Evolutionary conservation across 2,329 filamentous ascomycete genomes (phyloP).

Genomic region (Alternaria triticimaculans): DNA sequence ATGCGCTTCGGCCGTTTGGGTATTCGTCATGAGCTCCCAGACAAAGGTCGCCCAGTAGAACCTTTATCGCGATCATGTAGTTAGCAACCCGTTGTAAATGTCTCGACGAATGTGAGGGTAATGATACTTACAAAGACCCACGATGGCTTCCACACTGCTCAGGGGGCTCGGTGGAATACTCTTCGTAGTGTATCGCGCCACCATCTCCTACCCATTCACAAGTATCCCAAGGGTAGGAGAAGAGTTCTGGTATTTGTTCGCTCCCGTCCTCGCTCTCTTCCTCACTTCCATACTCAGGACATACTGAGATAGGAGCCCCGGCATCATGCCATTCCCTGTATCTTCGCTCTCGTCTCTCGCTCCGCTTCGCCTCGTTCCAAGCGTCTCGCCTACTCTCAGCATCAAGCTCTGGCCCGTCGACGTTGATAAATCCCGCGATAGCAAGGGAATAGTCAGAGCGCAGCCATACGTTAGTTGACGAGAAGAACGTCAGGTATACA

Average conservation of each 20-base stretch:
- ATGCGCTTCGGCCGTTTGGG: background rate
- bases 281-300: background rate
- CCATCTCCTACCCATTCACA: background rate
- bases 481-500: conserved; percentile 9
- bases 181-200: background rate
- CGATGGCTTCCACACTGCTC: background rate
- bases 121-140: background rate
- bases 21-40: conserved; percentile 11
- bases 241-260: background rate
- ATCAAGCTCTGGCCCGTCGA: background rate
- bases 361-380: background rate
- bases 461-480: conserved; percentile 7
- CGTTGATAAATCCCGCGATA: conserved; percentile 7
- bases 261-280: background rate
- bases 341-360: background rate
- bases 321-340: background rate
- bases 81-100: background rate
- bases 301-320: background rate
- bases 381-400: background rate
- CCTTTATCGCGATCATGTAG: accelerated
- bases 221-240: background rate
- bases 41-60: conserved; percentile 13
- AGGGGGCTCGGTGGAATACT: background rate
- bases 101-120: accelerated
- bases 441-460: conserved; percentile 14